These are phyloP conservation scores for Fraxinus americana DNA, from an alignment of 257 asterid species.

Conservation along the genomic window DNA sequence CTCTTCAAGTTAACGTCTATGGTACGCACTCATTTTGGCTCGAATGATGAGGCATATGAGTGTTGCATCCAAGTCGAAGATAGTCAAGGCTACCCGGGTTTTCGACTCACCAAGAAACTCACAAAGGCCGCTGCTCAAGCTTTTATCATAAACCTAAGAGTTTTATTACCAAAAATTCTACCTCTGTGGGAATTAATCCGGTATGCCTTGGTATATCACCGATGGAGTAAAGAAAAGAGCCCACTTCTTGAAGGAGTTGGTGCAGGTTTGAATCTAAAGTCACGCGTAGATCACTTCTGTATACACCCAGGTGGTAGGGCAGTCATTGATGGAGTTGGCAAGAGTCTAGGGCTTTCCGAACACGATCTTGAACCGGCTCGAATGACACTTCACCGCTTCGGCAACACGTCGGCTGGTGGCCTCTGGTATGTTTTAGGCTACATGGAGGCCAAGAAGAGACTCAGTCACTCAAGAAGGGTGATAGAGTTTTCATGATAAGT, in stretches of 20 bases:
- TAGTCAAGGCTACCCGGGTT: slow-evolving; percentile 29
- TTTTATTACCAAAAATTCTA: slow-evolving; percentile 33
- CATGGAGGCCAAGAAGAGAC: slow-evolving; percentile 69
- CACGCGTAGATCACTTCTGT: slow-evolving; percentile 57
- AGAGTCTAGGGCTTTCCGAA: slow-evolving; percentile 40
- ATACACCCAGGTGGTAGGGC: slow-evolving; percentile 71
- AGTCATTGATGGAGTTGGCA: slow-evolving; percentile 56
- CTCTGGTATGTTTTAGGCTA: slow-evolving; percentile 65
- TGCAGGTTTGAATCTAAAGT: slow-evolving; percentile 38
- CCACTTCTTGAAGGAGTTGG: not conserved
- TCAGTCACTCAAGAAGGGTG: slow-evolving; percentile 63
- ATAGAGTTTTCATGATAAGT: slow-evolving; percentile 51
- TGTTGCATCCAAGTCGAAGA: slow-evolving; percentile 45
- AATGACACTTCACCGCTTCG: slow-evolving; percentile 66
- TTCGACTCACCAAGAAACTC: slow-evolving; percentile 35
- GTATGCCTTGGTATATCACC: not conserved
- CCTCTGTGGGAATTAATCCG: slow-evolving; percentile 33
- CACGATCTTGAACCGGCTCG: slow-evolving; percentile 60
- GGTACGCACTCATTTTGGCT: slow-evolving; percentile 36
- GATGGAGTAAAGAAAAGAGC: not conserved
- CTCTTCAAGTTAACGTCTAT: slow-evolving; percentile 31
- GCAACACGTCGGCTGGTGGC: slow-evolving; percentile 62
- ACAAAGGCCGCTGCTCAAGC: slow-evolving; percentile 27
- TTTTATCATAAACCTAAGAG: slow-evolving; percentile 22
- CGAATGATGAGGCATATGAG: slow-evolving; percentile 35